Evolutionary conservation across 345 rosid genomes (phyloP), one percentile per base, ranked within the genome.

Genomic region (Eucalyptus leucophloia): DNA sequence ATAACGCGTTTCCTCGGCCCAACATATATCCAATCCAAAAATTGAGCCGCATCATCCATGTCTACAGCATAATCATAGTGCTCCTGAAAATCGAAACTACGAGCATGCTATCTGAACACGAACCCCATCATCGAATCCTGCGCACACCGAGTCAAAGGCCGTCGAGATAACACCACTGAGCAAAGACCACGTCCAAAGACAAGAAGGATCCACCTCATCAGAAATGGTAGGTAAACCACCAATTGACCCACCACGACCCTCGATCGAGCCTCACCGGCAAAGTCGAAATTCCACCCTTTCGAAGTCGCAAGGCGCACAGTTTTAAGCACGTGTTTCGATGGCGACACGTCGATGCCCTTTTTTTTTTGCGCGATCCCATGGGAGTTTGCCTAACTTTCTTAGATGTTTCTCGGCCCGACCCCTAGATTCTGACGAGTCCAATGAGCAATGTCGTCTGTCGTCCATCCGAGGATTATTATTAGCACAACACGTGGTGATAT

Each of bases 11-110:
- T 18, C 26, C 40, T 72, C 14, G 2, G 82, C 82, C 82, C 45
- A 19, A 72, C 45, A 34, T 16, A 17, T 17, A 34, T 37, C 28
- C 15, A 13, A 5, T 21, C 83, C 83, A 7, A 24, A 40, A 40
- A 1, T 21, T 2, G 83, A 11, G 47, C 47, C 83, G 47, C 24
- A 40, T 40, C 83, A 77, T 40, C 83, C 4, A 21, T 6, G 47
- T 7, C 47, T 1, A 21, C 30, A 23, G 24, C 0, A 11, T 0
- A 40, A 11, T 72, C 47, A 40, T 2, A 11, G 28, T 9, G 2
- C 47, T 77, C 4, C 28, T 5, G 83, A 37, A 2, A 37, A 77
- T 19, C 12, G 47, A 21, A 21, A 10, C 83, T 21, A 3, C 83
- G 28, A 77, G 47, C 30, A 8, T 21, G 13, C 47, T 12, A 12